Percentiles rank a stretch among this genome's conserved stretches.
phyloP scores from a whole-genome alignment of 805 yeast species.

The Saturnispora bothae region DNA sequence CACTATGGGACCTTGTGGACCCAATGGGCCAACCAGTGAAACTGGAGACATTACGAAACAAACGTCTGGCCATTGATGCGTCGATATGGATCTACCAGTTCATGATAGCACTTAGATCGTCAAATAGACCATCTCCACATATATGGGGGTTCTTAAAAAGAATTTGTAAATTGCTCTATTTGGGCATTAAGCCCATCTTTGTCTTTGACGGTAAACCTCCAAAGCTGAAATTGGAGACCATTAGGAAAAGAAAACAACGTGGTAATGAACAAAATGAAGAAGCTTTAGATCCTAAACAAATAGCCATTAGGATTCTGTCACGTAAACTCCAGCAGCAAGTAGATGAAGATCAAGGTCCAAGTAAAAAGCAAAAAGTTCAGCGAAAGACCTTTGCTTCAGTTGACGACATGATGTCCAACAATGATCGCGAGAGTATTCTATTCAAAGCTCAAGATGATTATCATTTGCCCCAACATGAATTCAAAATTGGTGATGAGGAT shows the following conservation, averaged over 20 bases:
- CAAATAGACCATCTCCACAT: constrained; percentile 64
- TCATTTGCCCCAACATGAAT: constrained; percentile 62
- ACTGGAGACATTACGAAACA: constrained; percentile 71
- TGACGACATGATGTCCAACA: constrained; percentile 25
- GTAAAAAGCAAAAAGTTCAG: neutral
- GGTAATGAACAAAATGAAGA: constrained; percentile 27
- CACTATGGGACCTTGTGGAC: constrained; percentile 85
- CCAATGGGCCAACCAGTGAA: constrained; percentile 87
- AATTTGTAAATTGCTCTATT: constrained; percentile 78
- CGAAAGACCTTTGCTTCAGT: constrained; percentile 1
- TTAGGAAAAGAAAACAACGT: constrained; percentile 58
- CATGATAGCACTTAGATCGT: constrained; percentile 86
- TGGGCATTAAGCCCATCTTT: constrained; percentile 82
- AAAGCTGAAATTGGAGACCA: constrained; percentile 65
- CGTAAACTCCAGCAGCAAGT: constrained; percentile 57
- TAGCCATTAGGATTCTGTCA: constrained; percentile 76
- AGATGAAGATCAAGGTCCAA: neutral
- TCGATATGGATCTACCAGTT: constrained; percentile 98
- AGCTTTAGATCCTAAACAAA: constrained; percentile 48
- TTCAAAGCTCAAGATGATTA: constrained; percentile 68
- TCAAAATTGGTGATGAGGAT: constrained; percentile 47
- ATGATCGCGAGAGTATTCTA: constrained; percentile 21
- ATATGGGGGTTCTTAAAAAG: constrained; percentile 93
- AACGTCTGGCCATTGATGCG: constrained; percentile 87
- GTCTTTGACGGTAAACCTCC: constrained; percentile 97